phyloP scores from a whole-genome alignment of 2,329 filamentous ascomycete genomes.

The Leptosphaerulina australis region DNA sequence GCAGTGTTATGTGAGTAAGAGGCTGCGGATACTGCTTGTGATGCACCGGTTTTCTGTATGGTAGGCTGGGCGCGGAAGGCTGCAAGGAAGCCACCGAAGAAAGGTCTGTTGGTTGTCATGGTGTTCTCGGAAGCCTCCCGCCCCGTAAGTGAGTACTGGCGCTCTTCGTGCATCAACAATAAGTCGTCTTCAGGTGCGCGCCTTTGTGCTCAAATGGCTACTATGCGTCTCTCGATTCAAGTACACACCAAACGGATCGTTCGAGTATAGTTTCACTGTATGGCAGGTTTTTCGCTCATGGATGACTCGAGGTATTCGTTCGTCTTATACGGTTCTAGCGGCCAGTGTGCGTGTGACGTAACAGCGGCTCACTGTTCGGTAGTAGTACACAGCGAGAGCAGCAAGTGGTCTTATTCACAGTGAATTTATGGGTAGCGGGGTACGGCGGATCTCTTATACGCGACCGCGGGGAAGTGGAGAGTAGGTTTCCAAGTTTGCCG shows the following conservation, averaged over 20 bases:
- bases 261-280: not conserved
- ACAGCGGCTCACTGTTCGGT: slow-evolving; percentile 9
- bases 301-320: slow-evolving; percentile 2
- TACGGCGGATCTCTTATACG: slow-evolving; percentile 17
- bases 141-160: slow-evolving; percentile 27
- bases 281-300: not conserved
- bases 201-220: not conserved
- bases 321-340: slow-evolving; percentile 12
- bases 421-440: slow-evolving; percentile 18
- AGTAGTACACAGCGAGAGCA: slow-evolving; percentile 1
- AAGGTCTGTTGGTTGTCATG: slow-evolving; percentile 70
- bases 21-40: slow-evolving; percentile 46
- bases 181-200: slow-evolving; percentile 12
- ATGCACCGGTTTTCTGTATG: slow-evolving; percentile 62
- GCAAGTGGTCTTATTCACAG: slow-evolving; percentile 1
- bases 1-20: slow-evolving; percentile 44
- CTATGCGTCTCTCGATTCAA: not conserved
- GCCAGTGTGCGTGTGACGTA: slow-evolving; percentile 34
- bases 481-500: slow-evolving; percentile 16
- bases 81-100: slow-evolving; percentile 70
- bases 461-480: slow-evolving; percentile 22
- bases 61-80: slow-evolving; percentile 70
- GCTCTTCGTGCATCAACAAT: slow-evolving; percentile 39
- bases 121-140: slow-evolving; percentile 29
- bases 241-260: not conserved